Percentiles rank a stretch among this genome's conserved stretches.
phyloP scores from a whole-genome alignment of 108 stramenopile species.

The Cyclotella choctawhatcheeana region DNA sequence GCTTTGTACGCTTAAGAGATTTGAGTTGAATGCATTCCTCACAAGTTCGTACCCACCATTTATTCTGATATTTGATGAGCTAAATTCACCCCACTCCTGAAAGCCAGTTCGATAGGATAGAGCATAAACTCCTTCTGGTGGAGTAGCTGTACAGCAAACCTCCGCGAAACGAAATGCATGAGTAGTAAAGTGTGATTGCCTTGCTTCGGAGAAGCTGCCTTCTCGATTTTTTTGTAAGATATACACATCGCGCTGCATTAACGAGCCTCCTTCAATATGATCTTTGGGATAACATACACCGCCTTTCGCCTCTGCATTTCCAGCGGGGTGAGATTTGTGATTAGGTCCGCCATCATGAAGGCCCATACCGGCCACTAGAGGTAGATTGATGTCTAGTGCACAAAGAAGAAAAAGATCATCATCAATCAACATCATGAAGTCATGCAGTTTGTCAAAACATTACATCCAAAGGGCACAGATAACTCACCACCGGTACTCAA shows the following conservation, averaged over 20 bases:
- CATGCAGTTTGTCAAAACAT: too few relatives aligned
- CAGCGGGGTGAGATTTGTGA: constrained; percentile 31
- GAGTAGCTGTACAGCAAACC: constrained; percentile 47
- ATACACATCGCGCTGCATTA: constrained; percentile 53
- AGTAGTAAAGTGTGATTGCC: constrained; percentile 54
- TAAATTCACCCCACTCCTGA: constrained; percentile 48
- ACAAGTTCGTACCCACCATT: constrained; percentile 55
- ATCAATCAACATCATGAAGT: too few relatives aligned
- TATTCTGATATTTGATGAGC: constrained; percentile 40
- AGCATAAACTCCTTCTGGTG: constrained; percentile 39
- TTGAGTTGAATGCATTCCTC: constrained; percentile 49
- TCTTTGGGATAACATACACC: constrained; percentile 53
- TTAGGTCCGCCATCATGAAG: constrained; percentile 43
- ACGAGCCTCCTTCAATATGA: constrained; percentile 38
- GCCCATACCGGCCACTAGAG: constrained; percentile 52
- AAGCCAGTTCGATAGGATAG: constrained; percentile 46
- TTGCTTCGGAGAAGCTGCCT: constrained; percentile 45
- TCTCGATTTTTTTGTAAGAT: constrained; percentile 30
- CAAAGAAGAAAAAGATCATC: too few relatives aligned
- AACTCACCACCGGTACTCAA: constrained; percentile 50
- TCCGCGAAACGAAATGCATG: constrained; percentile 55
- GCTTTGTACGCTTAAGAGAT: constrained; percentile 59
- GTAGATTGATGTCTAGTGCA: constrained; percentile 51
- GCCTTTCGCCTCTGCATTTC: constrained; percentile 41
- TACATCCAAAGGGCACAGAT: too few relatives aligned